These are phyloP conservation scores for Gnaphalium uliginosum DNA, from an alignment of 129 eudicot genomes.

Conservation along the genomic window DNA sequence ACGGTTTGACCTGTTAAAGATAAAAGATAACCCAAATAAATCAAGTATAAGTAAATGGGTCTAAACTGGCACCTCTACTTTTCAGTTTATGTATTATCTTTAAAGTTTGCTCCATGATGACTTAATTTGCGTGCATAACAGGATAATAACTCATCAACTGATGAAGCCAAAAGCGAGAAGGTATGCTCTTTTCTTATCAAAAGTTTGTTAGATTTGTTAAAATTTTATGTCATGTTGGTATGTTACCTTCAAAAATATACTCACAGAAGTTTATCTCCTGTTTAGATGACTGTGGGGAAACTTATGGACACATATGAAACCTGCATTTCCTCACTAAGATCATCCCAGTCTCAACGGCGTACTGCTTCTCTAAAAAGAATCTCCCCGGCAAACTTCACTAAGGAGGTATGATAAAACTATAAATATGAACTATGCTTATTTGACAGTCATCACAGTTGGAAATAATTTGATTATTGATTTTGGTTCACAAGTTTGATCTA, in stretches of 20 bases:
- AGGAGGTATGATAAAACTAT: slow-evolving; percentile 52
- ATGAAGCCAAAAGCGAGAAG: slow-evolving; percentile 39
- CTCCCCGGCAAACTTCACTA: slow-evolving; percentile 85
- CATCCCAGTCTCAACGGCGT: slow-evolving; percentile 62
- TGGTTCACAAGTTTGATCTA: too few relatives aligned
- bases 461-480: too few relatives aligned
- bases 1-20: too few relatives aligned
- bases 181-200: slow-evolving; percentile 36
- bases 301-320: slow-evolving; percentile 65
- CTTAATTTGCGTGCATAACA: slow-evolving; percentile 40
- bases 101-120: slow-evolving; percentile 20
- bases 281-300: slow-evolving; percentile 56
- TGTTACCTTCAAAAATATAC: neutral
- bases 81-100: slow-evolving; percentile 19
- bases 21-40: too few relatives aligned
- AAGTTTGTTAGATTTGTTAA: slow-evolving; percentile 8
- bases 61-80: neutral
- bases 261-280: slow-evolving; percentile 10
- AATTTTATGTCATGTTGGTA: neutral
- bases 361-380: slow-evolving; percentile 58
- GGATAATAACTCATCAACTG: slow-evolving; percentile 40
- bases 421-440: neutral
- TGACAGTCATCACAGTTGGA: too few relatives aligned
- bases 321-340: slow-evolving; percentile 63
- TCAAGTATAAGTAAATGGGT: neutral